Evolutionary conservation across 805 yeast species (phyloP), one percentile per base, ranked within the genome.

Genomic region (Zygosaccharomyces bailii): DNA sequence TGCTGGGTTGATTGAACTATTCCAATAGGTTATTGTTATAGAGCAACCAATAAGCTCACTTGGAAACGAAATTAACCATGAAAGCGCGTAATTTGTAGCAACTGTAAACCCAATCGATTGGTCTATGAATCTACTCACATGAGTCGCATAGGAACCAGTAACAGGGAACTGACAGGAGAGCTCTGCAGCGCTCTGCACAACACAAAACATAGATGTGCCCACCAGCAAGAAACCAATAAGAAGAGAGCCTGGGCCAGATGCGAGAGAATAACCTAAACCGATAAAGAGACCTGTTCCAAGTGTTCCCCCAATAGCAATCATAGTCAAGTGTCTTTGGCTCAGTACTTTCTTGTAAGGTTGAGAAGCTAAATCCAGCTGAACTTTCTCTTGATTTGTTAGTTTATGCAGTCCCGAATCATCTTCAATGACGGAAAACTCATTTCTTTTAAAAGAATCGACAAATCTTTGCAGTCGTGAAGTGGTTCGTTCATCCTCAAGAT

Each of bases 281-380:
- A 85, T 82, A 52, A 85, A 79, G 44, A 85, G 68, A 61, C 91
- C 95, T 24, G 86, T 80, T 61, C 88, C 87, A 51, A 82, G 79
- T 49, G 82, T 74, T 54, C 86, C 86, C 48, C 85, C 88, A 43
- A 82, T 73, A 31, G 87, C 82, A 49, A 81, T 77, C 81, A 81
- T 76, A 61, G 79, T 83, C 67, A 68, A 70, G 65, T 64, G 77
- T 67, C 84, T 74, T 33, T 68, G 63, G 53, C 77, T 79, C 57
- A 80, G 62, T 11, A 74, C 67, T 50, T 77, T 72, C 36, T 75
- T 68, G 48, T 83, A 68, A 2, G 86, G 89, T 3, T 86, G 69
- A 46, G 71, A 69, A 18, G 84, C 80, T 2, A 65, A 63, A 21
- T 61, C 53, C 25, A 68, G 65, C 17, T 76, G 73, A 48, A 68